Base-by-base conservation (phyloP, 2,329 filamentous ascomycete genomes). In the Aspergillus fructus region DNA sequence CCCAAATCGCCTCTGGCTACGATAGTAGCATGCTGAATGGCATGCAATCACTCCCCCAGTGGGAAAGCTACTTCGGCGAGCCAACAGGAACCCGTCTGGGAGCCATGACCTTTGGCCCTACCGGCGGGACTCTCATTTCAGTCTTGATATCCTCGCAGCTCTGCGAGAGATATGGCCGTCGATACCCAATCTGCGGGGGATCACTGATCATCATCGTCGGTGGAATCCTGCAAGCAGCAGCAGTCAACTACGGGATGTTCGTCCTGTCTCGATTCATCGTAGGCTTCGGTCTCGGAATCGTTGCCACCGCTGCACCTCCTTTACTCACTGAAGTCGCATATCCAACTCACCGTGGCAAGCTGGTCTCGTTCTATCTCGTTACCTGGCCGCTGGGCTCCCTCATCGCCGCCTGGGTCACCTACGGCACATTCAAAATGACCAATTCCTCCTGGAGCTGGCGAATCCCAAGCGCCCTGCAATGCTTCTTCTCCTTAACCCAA, bases 21-120 rank as follows among this genome's bases (percentile, higher is more conserved):
- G 78, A 81, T 62, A 77, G 76, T 4, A 76, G 73, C 46, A 79
- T 82, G 74, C 76, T 81, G 68, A 81, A 82, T 59, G 76, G 74
- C 9, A 64, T 82, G 6, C 79, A 82, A 58, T 70, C 75, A 0
- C 67, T 79, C 1, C 64, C 71, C 0, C 68, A 72, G n/a, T 79
- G 76, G 76, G 68, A 76, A n/a, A 67, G 71, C 11, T 78, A 56
- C 27, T 66, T 66, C 30, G 59, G 62, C 12, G 30, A 60, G 5
- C 62, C 62, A 4, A 54, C 50, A 1, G 55, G 55, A 37, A 40
- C 55, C 2, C 55, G 55, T 13, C 55, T 58, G 6, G 55, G 55
- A 11, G 55, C 55, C 19, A 58, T 58, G 55, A 42, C 55, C 2
- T 58, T 58, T 7, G 55, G 49, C 5, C 55, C 55, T 3, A 58